Evolutionary conservation across 75 land plant species (phyloP).

Genomic region (Pinus albicaulis): DNA sequence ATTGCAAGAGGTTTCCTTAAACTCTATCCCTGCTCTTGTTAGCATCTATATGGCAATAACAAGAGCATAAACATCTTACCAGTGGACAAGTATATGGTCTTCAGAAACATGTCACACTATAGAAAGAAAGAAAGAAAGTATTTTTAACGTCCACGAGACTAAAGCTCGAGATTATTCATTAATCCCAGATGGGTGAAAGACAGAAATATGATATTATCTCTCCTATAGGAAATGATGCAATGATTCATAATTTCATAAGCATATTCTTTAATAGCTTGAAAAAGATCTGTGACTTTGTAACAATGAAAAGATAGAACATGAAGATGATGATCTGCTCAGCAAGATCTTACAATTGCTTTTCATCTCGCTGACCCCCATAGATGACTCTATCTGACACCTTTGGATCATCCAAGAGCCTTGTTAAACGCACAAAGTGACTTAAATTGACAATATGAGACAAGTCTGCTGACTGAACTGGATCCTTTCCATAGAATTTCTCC

Average conservation of each 20-base stretch:
- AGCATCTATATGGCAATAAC: too few species aligned
- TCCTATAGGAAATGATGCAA: background rate
- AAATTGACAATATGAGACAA: slow-evolving; percentile 72
- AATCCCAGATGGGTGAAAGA: background rate
- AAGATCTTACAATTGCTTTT: slow-evolving; percentile 56
- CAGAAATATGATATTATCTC: background rate
- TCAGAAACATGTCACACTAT: too few species aligned
- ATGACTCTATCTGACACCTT: slow-evolving; percentile 68
- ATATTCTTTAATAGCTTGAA: background rate
- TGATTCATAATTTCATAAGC: background rate
- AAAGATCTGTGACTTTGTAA: background rate
- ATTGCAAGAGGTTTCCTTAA: too few species aligned
- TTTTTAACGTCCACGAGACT: too few species aligned
- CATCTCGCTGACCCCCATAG: slow-evolving; percentile 75
- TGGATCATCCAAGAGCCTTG: slow-evolving; percentile 75
- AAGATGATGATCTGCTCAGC: background rate
- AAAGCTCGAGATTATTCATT: background rate
- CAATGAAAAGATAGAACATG: background rate
- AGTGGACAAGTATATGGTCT: too few species aligned
- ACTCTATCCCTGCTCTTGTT: too few species aligned
- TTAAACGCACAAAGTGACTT: slow-evolving; percentile 69
- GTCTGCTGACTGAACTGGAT: slow-evolving; percentile 69
- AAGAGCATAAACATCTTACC: too few species aligned
- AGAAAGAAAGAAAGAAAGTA: too few species aligned
- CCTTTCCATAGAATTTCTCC: slow-evolving; percentile 75